Evolutionary conservation across 352 stramenopile genomes (phyloP), one percentile per base, ranked within the genome.

Genomic region (Detonula confervacea): DNA sequence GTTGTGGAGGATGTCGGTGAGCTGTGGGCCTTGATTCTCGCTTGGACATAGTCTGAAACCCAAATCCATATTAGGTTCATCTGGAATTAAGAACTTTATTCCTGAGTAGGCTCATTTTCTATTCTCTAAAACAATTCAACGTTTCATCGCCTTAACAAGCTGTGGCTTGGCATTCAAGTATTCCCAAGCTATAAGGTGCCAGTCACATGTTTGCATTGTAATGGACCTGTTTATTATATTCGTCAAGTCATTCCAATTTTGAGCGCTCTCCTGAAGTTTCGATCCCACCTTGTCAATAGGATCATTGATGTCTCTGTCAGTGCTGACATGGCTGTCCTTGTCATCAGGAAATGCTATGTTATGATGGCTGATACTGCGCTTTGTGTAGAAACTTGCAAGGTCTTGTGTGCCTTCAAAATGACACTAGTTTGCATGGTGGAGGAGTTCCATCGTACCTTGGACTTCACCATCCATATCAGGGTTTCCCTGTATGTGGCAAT

Each of bases 341-440:
- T 81, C 65, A 39, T 81, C 65, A 2, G 65, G 54, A 37, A 73
- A 83, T 37, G 52, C 46, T 27, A 67, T 46, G 30, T 55, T 79
- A 14, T 60, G 20, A 11, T 67, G 44, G 0, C 7, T 0, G 14
- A 83, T 79, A 4, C 0, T 5, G 30, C 24, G 20, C 18, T 47
- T 8, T 0, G 16, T 6, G 11, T 8, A 35, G 0, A 24, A 33
- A 27, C 27, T 60, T 1, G 2, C 33, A 1, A 0, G 76, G 12
- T n/a, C 61, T 61, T 25, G 37, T 77, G 68, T 0, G 61, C 56
- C 18, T 66, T 35, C 0, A 83, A 27, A 4, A 71, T 16, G 1
- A 33, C 67, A 30, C 35, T 64, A 27, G 54, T 76, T 12, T 61
- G 37, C n/a, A 68, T 6, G 71, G 24, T 12, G 5, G 18, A 22